Base-by-base conservation (phyloP, 768 basidiomycete genomes). In the Mycena venus region DNA sequence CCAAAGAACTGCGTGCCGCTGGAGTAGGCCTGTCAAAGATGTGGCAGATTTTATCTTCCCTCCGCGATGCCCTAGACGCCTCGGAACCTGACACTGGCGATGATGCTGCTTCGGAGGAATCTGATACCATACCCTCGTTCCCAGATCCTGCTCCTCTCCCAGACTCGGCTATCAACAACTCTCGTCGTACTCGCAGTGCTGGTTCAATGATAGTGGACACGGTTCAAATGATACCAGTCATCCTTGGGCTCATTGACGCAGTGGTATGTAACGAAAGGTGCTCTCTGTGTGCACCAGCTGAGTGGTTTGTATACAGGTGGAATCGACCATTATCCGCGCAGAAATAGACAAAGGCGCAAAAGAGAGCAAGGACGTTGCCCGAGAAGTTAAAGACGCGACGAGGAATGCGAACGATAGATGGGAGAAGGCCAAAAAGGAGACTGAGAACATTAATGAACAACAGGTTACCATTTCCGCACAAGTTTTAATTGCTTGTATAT, bases 171-270 rank as follows among this genome's bases (percentile, higher is more conserved):
- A 79, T 80, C 6, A 85, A 87, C 40, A 85, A 82, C 58, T 91
- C 91, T 23, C 90, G 93, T 56, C 88, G 86, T 53, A 84, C 82
- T 65, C 84, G 84, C 5, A 84, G 84, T 42, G 80, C 83, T 19
- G 79, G 80, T 15, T 81, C 82, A 70, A 42, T 70, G 67, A 69
- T 84, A 81, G 69, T 83, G 72, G 73, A 87, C 87, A 78, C 93
- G 0, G 87, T 87, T 6, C 95, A 95, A 76, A 86, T 96, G 77
- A 84, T 96, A 17, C 94, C 94, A 19, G 86, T 94, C 25, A 78
- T 95, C 32, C 73, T 86, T 9, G 87, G 90, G 4, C 84, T 96
- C n/a, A 87, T 93, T 17, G 86, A 93, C 44, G 82, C 82, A 9
- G 87, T 85, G 2, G 76, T n/a, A n/a, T n/a, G n/a, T n/a, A n/a